Conservation (phyloP, 148 eudicot genomes). For the Chenopodium quinoa region DNA sequence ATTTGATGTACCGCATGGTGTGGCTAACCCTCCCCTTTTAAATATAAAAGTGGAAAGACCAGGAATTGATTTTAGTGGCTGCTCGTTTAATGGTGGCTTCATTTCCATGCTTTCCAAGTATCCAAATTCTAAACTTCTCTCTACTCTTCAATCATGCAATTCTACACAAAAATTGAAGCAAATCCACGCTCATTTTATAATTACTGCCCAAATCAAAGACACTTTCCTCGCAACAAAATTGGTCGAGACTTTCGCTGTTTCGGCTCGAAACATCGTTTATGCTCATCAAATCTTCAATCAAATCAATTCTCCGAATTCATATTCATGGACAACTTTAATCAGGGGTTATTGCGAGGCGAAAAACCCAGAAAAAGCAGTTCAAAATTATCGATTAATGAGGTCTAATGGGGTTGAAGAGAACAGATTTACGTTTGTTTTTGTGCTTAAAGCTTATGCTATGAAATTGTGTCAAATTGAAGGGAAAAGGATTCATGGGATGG, state of each 20-base stretch:
- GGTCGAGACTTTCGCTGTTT: constrained; percentile 27
- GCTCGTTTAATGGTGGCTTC: too few relatives aligned
- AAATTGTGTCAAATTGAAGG: constrained; percentile 20
- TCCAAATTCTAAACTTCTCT: constrained; percentile 4
- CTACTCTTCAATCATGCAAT: constrained; percentile 25
- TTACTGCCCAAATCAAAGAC: constrained; percentile 26
- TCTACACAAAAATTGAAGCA: constrained; percentile 27
- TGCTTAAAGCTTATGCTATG: constrained; percentile 32
- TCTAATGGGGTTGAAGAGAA: constrained; percentile 21
- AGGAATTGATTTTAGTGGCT: too few relatives aligned
- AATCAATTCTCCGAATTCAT: constrained; percentile 30
- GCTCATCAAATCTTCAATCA: constrained; percentile 27
- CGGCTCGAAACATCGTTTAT: constrained; percentile 20
- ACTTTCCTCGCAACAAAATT: constrained; percentile 33
- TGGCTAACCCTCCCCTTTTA: too few relatives aligned
- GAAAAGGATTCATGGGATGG: constrained; percentile 32
- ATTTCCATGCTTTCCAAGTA: not conserved
- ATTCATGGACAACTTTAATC: constrained; percentile 39
- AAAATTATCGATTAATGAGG: constrained; percentile 20
- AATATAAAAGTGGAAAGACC: too few relatives aligned
- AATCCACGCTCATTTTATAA: constrained; percentile 39
- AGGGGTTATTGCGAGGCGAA: constrained; percentile 33
- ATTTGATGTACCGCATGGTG: too few relatives aligned
- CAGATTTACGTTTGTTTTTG: constrained; percentile 28
- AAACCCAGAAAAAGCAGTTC: constrained; percentile 19